Evolutionary conservation across 805 yeast genomes (phyloP).

Genomic region (Ogataea parapolymorpha): DNA sequence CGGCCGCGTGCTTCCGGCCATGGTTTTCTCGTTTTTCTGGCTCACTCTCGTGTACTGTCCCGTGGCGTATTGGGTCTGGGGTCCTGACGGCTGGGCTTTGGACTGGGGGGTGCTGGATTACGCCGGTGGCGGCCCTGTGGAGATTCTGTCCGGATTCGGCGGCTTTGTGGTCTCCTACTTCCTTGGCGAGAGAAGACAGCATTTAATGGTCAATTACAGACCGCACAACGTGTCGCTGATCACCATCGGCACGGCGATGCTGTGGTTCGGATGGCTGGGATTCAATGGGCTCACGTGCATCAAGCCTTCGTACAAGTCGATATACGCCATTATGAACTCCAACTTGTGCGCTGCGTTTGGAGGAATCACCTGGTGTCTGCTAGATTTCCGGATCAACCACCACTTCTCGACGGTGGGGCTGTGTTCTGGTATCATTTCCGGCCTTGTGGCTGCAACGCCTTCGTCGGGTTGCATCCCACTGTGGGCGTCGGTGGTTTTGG

Average conservation of each 20-base stretch:
- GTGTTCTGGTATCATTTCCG: conserved; percentile 94
- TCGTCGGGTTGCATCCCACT: conserved; percentile 86
- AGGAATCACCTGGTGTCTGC: conserved; percentile 85
- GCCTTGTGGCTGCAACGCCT: conserved; percentile 96
- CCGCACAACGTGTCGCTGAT: conserved; percentile 94
- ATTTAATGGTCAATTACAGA: conserved; percentile 80
- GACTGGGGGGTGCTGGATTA: conserved; percentile 91
- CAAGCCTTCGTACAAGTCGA: conserved; percentile 77
- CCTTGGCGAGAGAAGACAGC: conserved; percentile 70
- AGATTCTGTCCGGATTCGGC: conserved; percentile 84
- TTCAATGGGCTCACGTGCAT: conserved; percentile 90
- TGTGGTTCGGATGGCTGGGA: conserved; percentile 96
- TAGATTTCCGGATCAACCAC: conserved; percentile 82
- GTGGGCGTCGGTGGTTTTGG: conserved; percentile 87
- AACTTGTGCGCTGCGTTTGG: conserved; percentile 88
- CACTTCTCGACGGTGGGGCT: conserved; percentile 95
- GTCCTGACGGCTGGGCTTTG: conserved; percentile 88
- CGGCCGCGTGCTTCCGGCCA: conserved; percentile 81
- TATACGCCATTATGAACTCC: conserved; percentile 89
- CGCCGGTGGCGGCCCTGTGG: conserved; percentile 99
- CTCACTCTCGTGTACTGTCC: conserved; percentile 92
- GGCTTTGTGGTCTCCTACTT: conserved; percentile 85
- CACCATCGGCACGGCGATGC: conserved; percentile 78
- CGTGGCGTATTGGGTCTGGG: conserved; percentile 95
- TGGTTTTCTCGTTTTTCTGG: conserved; percentile 83